Base-by-base conservation (phyloP, 352 stramenopile species). In the Phytopythium chamaehyphon region DNA sequence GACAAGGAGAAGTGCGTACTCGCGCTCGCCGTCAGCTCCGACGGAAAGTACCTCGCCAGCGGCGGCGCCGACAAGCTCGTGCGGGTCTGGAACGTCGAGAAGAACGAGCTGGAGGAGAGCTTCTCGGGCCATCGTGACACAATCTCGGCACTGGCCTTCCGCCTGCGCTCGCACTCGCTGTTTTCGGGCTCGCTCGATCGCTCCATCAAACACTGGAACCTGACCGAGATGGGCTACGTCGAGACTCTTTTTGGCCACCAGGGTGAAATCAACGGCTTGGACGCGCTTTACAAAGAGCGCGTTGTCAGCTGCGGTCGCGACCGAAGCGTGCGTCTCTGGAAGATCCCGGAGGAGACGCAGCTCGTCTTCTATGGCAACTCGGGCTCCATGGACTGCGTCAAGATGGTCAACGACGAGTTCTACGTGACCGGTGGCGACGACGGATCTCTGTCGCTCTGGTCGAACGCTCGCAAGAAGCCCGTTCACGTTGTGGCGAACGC, bases 171-270 rank as follows among this genome's bases (percentile, higher is more conserved):
- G 28, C 76, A 96, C 54, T 86, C 78, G 56, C 69, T 98, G 40
- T 98, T 96, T 67, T 97, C 87, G 0, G 89, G 86, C 9, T 98
- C 92, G 51, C 59, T 96, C 21, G 93, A 98, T 55, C 84, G 92
- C 39, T 95, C 79, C 23, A 87, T 97, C 50, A 97, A 98, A 69
- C 85, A 97, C 65, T 98, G 93, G 93, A 97, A 97, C 76, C 73
- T 98, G 40, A 96, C 83, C 4, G 90, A 98, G 57, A 98, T 97
- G 88, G 89, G 83, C 22, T 98, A 98, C 65, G 77, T 98, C 21
- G 93, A 98, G 71, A 98, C 93, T 45, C 73, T 98, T 18, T 98
- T 97, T 61, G 90, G 90, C 31, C 88, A 97, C 54, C 88, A 98
- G 62, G 78, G 78, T 26, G 86, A 96, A 48, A 83, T 98, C 33